A percentile compares a stretch with the other conserved stretches of the same genome.
These are phyloP conservation scores for Talaromyces atroroseus DNA, from an alignment of 2,329 filamentous ascomycete genomes.

Conservation along the genomic window DNA sequence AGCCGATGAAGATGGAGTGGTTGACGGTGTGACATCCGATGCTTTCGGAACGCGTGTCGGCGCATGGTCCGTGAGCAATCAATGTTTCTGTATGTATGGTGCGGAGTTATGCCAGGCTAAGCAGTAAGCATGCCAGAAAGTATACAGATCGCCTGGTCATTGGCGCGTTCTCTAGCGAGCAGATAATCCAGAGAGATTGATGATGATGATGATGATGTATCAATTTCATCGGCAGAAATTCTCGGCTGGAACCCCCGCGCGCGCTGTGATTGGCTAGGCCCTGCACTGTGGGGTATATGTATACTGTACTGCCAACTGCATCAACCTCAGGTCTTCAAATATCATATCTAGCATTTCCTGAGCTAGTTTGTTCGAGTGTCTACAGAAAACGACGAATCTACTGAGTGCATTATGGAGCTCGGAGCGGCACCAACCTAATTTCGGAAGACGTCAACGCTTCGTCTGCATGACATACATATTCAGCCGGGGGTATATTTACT, in stretches of 20 bases:
- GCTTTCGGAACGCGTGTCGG: neutral
- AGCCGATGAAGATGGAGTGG: neutral
- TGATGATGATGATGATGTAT: neutral
- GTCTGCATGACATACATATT: conserved; percentile 15
- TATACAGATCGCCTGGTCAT: neutral
- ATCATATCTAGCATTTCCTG: neutral
- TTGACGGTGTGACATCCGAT: neutral
- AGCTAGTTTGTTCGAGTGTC: no score
- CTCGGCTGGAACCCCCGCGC: neutral
- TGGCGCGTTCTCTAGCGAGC: neutral
- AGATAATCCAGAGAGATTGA: no score
- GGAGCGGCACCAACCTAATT: neutral
- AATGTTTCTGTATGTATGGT: no score
- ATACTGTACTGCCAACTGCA: no score
- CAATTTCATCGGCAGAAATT: neutral
- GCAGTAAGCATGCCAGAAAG: neutral
- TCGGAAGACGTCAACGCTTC: conserved; percentile 13
- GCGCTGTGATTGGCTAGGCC: neutral
- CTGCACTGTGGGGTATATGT: neutral
- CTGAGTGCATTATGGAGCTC: no score
- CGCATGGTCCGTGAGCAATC: neutral
- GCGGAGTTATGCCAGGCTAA: no score
- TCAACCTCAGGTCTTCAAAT: neutral
- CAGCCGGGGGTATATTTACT: conserved; percentile 4
- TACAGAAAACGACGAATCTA: no score